Percentiles rank a stretch among this genome's conserved stretches.
phyloP scores from a whole-genome alignment of 108 stramenopile genomes.

The Pseudonitzschia multiseries region DNA sequence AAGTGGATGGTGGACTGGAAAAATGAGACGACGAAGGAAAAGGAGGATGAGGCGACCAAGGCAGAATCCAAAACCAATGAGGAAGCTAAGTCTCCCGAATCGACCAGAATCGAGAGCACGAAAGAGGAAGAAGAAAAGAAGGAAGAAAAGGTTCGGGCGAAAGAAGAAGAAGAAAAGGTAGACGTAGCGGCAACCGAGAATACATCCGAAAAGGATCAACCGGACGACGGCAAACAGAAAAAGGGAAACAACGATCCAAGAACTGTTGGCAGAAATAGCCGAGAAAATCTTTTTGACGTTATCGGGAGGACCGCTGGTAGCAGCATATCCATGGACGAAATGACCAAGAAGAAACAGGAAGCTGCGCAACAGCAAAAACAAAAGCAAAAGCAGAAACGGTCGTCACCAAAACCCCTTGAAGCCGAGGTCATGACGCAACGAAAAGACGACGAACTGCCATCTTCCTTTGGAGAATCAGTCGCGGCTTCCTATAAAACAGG shows the following conservation, averaged over 20 bases:
- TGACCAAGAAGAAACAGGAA: neutral
- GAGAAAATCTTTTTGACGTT: conserved; percentile 9
- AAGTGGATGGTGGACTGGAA: conserved; percentile 10
- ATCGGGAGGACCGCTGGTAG: conserved; percentile 1
- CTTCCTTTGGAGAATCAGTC: conserved; percentile 3
- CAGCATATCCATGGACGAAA: neutral
- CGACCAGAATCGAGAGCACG: neutral
- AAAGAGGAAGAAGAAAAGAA: neutral
- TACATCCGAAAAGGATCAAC: conserved; percentile 41
- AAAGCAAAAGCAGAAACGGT: too few species aligned
- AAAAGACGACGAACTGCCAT: neutral
- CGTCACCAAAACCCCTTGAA: neutral
- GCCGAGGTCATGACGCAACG: neutral
- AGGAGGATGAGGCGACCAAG: neutral
- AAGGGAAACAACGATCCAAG: neutral
- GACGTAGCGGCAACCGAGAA: conserved; percentile 15
- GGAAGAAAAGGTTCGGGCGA: neutral
- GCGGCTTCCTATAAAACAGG: neutral
- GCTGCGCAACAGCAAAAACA: neutral
- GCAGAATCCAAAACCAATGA: neutral
- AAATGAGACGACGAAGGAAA: neutral
- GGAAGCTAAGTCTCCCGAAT: neutral
- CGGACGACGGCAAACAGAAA: neutral
- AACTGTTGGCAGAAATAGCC: neutral
- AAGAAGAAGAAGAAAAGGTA: neutral